Conservation (phyloP, 768 basidiomycete genomes). For the Suillus luteus region DNA sequence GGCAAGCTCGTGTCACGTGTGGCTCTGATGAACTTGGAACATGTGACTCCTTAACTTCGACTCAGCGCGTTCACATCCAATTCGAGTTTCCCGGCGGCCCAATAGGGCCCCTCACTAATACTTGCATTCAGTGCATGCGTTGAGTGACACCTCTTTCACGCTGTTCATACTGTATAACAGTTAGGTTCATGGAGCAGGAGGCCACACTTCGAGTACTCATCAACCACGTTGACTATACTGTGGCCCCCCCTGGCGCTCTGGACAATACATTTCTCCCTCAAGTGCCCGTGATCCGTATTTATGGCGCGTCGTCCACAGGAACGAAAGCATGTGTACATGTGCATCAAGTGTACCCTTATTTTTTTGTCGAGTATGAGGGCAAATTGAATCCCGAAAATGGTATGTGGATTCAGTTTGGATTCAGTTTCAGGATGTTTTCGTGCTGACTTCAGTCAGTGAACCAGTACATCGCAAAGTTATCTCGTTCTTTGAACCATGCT, state of each 20-base stretch:
- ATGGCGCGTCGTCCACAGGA: slow-evolving; percentile 77
- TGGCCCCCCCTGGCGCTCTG: slow-evolving; percentile 58
- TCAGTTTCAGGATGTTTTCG: not conserved
- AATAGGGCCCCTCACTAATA: not conserved
- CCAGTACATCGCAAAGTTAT: slow-evolving; percentile 66
- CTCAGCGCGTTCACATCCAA: not conserved
- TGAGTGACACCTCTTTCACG: not conserved
- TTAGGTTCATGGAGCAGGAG: slow-evolving; percentile 15
- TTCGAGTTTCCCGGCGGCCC: not conserved
- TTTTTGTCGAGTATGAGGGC: slow-evolving; percentile 82
- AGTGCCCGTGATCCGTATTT: slow-evolving; percentile 85
- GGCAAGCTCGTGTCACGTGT: too few relatives aligned
- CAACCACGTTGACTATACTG: slow-evolving; percentile 64
- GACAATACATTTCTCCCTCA: slow-evolving; percentile 62
- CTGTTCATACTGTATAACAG: not conserved
- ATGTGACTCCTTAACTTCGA: too few relatives aligned
- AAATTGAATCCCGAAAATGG: slow-evolving; percentile 64
- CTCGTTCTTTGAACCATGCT: slow-evolving; percentile 80
- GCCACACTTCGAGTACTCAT: slow-evolving; percentile 44
- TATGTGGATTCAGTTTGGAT: slow-evolving; percentile 34
- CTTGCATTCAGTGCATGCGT: not conserved
- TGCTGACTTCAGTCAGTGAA: slow-evolving; percentile 53
- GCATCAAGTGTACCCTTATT: slow-evolving; percentile 94
- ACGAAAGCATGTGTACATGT: slow-evolving; percentile 85
- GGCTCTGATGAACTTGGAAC: not conserved